A percentile compares a stretch with the other conserved stretches of the same genome.
These are phyloP conservation scores for Asterella californica DNA, from an alignment of 225 moss, liverwort and hornwort species.

Conservation along the genomic window DNA sequence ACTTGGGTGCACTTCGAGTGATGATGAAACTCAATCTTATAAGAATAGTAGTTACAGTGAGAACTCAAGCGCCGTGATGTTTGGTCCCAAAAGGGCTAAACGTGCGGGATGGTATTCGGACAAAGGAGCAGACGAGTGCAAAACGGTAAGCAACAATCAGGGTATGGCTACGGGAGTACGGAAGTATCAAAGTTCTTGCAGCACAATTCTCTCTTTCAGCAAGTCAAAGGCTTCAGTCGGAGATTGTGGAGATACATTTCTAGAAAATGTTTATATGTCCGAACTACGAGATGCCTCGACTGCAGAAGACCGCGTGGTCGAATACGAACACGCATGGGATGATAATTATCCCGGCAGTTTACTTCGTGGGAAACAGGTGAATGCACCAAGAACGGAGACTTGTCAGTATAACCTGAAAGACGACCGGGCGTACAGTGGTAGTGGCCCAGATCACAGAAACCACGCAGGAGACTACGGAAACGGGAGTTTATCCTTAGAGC, in stretches of 20 bases:
- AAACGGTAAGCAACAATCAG: not conserved
- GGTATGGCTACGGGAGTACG: not conserved
- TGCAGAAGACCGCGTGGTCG: not conserved
- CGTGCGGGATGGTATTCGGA: constrained; percentile 3
- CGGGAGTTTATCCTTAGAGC: no score
- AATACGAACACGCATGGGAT: not conserved
- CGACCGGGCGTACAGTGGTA: not conserved
- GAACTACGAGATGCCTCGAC: not conserved
- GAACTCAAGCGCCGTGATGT: not conserved
- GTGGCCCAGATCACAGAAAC: not conserved
- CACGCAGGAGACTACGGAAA: not conserved
- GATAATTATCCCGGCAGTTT: not conserved
- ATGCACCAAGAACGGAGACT: not conserved
- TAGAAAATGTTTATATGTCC: not conserved
- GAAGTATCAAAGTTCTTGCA: constrained; percentile 2
- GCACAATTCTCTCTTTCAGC: not conserved
- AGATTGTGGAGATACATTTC: constrained; percentile 1
- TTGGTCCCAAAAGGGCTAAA: constrained; percentile 3
- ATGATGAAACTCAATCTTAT: not conserved
- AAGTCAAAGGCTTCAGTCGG: not conserved
- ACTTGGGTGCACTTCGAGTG: not conserved
- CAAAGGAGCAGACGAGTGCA: not conserved
- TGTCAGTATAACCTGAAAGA: not conserved
- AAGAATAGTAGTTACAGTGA: not conserved
- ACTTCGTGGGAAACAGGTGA: not conserved